Conservation (phyloP, 192 early-diverging fungal species). For the Geosiphon pyriformis region DNA sequence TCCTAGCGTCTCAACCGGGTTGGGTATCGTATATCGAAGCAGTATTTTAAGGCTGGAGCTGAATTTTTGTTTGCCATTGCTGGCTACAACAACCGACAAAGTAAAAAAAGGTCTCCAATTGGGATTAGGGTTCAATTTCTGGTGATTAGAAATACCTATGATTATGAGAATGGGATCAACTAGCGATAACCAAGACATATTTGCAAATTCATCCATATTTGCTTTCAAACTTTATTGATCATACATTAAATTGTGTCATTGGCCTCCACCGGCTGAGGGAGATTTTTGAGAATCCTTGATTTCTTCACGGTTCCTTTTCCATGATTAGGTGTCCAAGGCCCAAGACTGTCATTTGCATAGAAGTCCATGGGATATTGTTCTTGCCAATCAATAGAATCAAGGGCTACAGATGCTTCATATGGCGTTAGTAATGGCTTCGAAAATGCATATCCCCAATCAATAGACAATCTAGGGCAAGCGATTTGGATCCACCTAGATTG, state of each 20-base stretch:
- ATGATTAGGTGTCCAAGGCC: slow-evolving; percentile 93
- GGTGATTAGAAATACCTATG: too few species aligned
- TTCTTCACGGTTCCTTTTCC: slow-evolving; percentile 27
- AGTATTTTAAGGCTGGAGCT: slow-evolving; percentile 82
- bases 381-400: slow-evolving; percentile 75
- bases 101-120: slow-evolving; percentile 77
- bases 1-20: slow-evolving; percentile 70
- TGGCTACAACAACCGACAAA: slow-evolving; percentile 55
- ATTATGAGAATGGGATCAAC: too few species aligned
- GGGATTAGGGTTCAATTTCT: slow-evolving; percentile 80
- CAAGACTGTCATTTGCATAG: slow-evolving; percentile 84
- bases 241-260: too few species aligned
- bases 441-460: slow-evolving; percentile 99
- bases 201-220: too few species aligned
- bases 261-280: too few species aligned
- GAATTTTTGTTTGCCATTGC: slow-evolving; percentile 82
- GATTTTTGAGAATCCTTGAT: too few species aligned
- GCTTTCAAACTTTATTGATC: too few species aligned
- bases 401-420: slow-evolving; percentile 88
- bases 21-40: slow-evolving; percentile 84
- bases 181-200: too few species aligned
- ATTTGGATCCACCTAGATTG: slow-evolving; percentile 86
- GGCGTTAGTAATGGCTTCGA: slow-evolving; percentile 85
- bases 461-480: slow-evolving; percentile 92
- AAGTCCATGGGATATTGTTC: slow-evolving; percentile 97